Evolutionary conservation across 1,284 basidiomycete genomes (phyloP), one percentile per base, ranked within the genome.

Genomic region (Cutaneotrichosporon mucoides): DNA sequence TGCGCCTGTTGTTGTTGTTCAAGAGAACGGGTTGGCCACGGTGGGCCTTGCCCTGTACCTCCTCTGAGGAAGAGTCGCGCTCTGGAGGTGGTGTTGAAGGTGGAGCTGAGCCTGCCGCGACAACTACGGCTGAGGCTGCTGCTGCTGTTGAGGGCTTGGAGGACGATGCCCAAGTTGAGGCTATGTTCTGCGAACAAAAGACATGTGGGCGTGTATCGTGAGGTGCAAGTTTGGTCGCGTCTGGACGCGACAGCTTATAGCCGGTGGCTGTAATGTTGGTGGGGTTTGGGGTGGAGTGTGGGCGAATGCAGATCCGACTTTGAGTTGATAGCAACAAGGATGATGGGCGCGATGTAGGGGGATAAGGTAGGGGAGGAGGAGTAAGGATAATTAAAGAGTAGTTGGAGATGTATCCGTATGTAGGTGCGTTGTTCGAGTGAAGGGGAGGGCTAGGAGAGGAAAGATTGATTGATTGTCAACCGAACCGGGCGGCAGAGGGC

Each of bases 121-220:
- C 4, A 24, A 46, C 4, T 16, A 24, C 45, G 24, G 45, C 24
- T 34, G n/a, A n/a, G n/a, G 43, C 43, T n/a, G 15, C 43, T 45
- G 44, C 44, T 45, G 45, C 45, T 7, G 45, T 11, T 34, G 34
- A 24, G 46, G 33, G 7, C 10, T 10, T n/a, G 49, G 49, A 33
- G 49, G 49, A 51, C 49, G 16, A 16, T 42, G 49, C 41, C 49
- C 49, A 42, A 12, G 15, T 24, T 24, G 24, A 11, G 37, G 49
- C 49, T 51, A 51, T 40, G 49, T 51, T 38, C 38, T 41, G 38
- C n/a, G 49, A 33, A 51, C 49, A 40, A 51, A 40, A 42, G 15
- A 51, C 49, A 51, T 51, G 49, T 51, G 49, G 3, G 49, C 49
- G 46, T 13, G 10, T 35, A 12, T 36, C 34, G 34, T 11, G 34